Conservation (phyloP, 2,329 filamentous ascomycete species). For the Lasiodiplodia hormozganensis region DNA sequence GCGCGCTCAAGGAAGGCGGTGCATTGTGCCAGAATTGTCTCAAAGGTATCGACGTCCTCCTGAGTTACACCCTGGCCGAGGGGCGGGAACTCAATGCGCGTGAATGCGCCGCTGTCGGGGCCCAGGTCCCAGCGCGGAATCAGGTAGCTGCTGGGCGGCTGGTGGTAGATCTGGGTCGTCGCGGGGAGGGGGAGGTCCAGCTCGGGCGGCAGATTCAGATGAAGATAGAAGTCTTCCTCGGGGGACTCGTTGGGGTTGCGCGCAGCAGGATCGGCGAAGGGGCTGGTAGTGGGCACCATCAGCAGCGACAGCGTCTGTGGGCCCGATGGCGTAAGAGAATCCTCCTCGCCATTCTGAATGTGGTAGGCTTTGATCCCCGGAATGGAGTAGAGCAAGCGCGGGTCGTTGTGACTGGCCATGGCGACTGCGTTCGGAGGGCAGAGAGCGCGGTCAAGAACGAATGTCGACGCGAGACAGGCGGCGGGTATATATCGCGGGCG, state of each 20-base stretch:
- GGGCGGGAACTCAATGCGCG: slow-evolving; percentile 85
- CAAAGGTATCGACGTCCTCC: slow-evolving; percentile 94
- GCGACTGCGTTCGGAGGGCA: slow-evolving; percentile 30
- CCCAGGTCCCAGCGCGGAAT: slow-evolving; percentile 96
- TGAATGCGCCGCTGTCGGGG: slow-evolving; percentile 87
- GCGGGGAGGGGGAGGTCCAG: slow-evolving; percentile 92
- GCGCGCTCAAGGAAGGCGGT: slow-evolving; percentile 92
- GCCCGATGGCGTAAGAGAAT: slow-evolving; percentile 80
- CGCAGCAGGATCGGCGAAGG: slow-evolving; percentile 64
- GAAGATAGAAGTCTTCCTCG: slow-evolving; percentile 91
- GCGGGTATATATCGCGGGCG: slow-evolving; percentile 11
- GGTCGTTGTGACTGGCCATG: slow-evolving; percentile 61
- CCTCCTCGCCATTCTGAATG: slow-evolving; percentile 85
- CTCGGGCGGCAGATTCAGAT: slow-evolving; percentile 92
- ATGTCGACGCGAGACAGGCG: neutral
- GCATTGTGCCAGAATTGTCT: slow-evolving; percentile 97
- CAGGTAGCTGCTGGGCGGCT: slow-evolving; percentile 89
- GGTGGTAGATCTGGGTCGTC: slow-evolving; percentile 96
- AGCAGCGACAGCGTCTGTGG: slow-evolving; percentile 90
- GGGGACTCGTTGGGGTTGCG: slow-evolving; percentile 61
- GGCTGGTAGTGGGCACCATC: slow-evolving; percentile 91
- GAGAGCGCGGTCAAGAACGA: slow-evolving; percentile 2
- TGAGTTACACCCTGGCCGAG: slow-evolving; percentile 78
- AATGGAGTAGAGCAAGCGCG: slow-evolving; percentile 66
- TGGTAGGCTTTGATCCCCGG: slow-evolving; percentile 91